Base-by-base conservation (phyloP, 192 early-diverging fungal species). In the Diversispora eburnea region DNA sequence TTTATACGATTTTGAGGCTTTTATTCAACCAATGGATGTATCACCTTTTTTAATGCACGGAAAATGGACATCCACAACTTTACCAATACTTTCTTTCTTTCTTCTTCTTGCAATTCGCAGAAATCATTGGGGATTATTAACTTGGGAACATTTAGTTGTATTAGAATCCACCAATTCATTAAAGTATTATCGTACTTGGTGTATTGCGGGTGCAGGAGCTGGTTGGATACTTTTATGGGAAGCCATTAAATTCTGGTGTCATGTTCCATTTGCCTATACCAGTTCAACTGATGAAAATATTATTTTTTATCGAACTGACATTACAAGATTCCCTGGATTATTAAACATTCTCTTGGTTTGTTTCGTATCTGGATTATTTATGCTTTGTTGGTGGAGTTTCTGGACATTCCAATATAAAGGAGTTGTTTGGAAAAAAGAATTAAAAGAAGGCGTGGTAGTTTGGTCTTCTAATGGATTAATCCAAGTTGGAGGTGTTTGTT, bases 331-430 rank as follows among this genome's bases (percentile, higher is more conserved):
- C 70, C 67, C 67, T 52, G 60, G 72, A 17, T 67, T 81, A 45
- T 78, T 82, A 41, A 73, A 80, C 7, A 68, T 82, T 52, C 72
- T 86, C 7, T 47, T 80, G 33, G 78, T 78, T 8, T 81, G 80
- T 58, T 57, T 81, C 49, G 67, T 75, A 5, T 80, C 82, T 69
- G 83, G 83, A 4, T 33, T 84, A 56, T 75, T 86, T 60, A 76
- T 86, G 78, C 75, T 83, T 65, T 72, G 70, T 39, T 86, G 79
- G 74, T 86, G 83, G 83, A 84, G 83, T 13, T 86, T 86, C 49
- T 86, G 85, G 85, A 86, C 85, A 0, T 86, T 86, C 41, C 85
- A 86, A 67, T 84, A 84, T 64, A 76, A 80, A 33, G 85, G 83
- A 0, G 80, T 86, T 17, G 68, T 84, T 45, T 86, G 85, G 85